Evolutionary conservation across 139 green algal species (phyloP), one percentile per base, ranked within the genome.

Genomic region (Chlorella sp.): DNA sequence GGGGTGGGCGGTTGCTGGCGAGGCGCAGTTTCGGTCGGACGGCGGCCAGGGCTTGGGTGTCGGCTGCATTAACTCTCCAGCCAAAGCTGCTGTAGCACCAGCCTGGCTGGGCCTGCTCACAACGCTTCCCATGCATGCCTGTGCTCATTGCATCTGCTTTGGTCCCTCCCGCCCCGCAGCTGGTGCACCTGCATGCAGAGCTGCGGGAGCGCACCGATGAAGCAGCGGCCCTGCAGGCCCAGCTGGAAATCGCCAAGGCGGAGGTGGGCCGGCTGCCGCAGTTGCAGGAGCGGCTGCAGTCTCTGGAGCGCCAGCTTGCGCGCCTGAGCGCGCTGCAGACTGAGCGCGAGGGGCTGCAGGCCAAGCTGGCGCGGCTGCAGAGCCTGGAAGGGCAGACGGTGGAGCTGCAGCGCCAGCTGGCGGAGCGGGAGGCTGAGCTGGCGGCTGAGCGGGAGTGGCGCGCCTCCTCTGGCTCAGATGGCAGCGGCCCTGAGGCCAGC

Each of bases 191-290:
- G 76, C 54, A 28, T 11, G 3, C 36, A 5, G 54, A 82, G 76
- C 36, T 82, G 51, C 76, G 54, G 24, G 76, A 82, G 76, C 54
- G 54, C 26, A 30, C 36, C 54, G 54, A 51, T 40, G 43, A n/a
- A n/a, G 73, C 30, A 9, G 28, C 34, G 4, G 1, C 72, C 30
- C 32, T 60, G 30, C 43, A 40, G 5, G 72, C 72, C 7, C 76
- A 82, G 76, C 76, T 82, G 76, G 76, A 69, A 36, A 26, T 62
- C 14, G 76, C 76, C 1, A 48, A 48, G 54, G 76, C 38, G 32
- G 54, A 82, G 7, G 54, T 20, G 7, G 54, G 76, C 54, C 34
- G 26, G 54, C 51, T 82, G 54, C 32, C 54, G 22, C 38, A 51
- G 69, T 19, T 75, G 69, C 69, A 43, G 51, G 51, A 60, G 51